Conservation (phyloP, 73 alveolate genomes). For the Stentor roeselii region DNA sequence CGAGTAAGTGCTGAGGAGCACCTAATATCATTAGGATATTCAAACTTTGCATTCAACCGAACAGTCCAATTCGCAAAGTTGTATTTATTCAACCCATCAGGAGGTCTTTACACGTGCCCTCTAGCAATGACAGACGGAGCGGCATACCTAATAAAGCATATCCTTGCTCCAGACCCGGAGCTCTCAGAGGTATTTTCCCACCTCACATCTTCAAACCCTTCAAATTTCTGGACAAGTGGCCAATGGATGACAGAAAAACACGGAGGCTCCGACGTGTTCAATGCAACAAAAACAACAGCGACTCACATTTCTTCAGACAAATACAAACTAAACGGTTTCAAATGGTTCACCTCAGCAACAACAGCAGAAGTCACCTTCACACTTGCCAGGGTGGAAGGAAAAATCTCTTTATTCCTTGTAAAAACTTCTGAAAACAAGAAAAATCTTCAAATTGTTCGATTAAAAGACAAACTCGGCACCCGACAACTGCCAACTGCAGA, state of each 20-base stretch:
- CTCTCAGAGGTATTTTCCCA: neutral
- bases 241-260: constrained; percentile 92
- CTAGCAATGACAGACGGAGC: constrained; percentile 86
- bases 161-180: constrained; percentile 19
- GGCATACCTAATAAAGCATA: constrained; percentile 50
- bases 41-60: constrained; percentile 34
- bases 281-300: constrained; percentile 79
- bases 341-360: constrained; percentile 89
- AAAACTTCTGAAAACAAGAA: constrained; percentile 47
- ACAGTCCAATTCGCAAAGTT: constrained; percentile 49
- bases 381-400: constrained; percentile 65
- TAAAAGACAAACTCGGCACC: constrained; percentile 89
- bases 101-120: constrained; percentile 65
- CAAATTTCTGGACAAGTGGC: constrained; percentile 71
- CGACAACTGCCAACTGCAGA: constrained; percentile 90
- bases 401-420: constrained; percentile 54
- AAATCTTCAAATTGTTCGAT: constrained; percentile 52
- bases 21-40: constrained; percentile 47
- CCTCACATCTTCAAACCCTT: constrained; percentile 53
- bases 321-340: constrained; percentile 69
- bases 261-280: constrained; percentile 88
- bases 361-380: constrained; percentile 82
- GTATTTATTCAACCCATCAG: constrained; percentile 44
- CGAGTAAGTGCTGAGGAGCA: constrained; percentile 53
- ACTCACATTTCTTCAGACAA: constrained; percentile 30